Evolutionary conservation across 805 yeast genomes (phyloP), one percentile per base, ranked within the genome.

Genomic region (Yarrowia phangngaensis): DNA sequence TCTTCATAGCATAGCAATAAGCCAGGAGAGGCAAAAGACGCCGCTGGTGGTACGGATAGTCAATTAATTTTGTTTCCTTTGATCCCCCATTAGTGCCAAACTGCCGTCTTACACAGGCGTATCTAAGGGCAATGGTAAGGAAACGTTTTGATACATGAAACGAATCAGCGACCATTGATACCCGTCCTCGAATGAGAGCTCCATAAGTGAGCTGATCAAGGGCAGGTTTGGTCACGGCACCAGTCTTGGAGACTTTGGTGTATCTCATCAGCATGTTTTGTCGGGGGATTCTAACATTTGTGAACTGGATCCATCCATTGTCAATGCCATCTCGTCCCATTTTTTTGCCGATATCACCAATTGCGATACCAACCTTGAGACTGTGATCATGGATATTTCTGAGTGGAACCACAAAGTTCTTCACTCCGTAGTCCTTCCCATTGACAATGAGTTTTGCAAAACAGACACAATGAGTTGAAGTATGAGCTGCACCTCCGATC

Each of bases 401-500:
- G 54, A 88, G 70, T 19, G 95, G 96, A n/a, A 88, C 96, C 26
- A 88, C 83, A 68, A 88, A 89, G 11, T 89, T 83, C 67, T 86
- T 86, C 50, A 88, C 95, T 35, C 96, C 96, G 62, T 87, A 80
- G 65, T 88, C 96, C 64, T 83, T 77, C 16, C 84, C 89, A 30
- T 81, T 70, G 17, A 85, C 88, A 46, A 84, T 75, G 54, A 89
- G 72, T 53, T 96, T 73, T 5, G 95, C 96, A 64, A 80, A 89
- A 20, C 79, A 82, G 9, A 80, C 78, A 19, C 85, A 71, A 67
- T 88, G 96, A 22, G 88, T 85, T 3, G 96, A 85, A n/a, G 95
- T 81, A 65, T 85, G 94, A 8, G 95, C 96, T 24, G 96, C 96
- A 57, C 97, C 97, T 38, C 96, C 96, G 60, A 88, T 88, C 96